Conservation (phyloP, 2,329 filamentous ascomycete genomes). For the Monosporascus sp. region DNA sequence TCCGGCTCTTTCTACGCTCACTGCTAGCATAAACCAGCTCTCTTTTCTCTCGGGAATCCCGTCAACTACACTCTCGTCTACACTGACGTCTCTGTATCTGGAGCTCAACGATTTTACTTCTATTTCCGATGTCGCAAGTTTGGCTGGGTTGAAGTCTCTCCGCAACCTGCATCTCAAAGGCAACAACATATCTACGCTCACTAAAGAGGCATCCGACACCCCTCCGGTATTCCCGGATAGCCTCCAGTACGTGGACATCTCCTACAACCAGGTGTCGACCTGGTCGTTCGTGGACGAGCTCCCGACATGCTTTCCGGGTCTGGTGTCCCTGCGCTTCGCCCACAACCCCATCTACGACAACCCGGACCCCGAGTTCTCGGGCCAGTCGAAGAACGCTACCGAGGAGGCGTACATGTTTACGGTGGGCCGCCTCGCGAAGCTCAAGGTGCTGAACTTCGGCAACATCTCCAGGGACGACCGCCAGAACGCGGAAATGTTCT, state of each 20-base stretch:
- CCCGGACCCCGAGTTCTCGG: conserved; percentile 30
- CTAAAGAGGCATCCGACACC: conserved; percentile 21
- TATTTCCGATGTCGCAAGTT: conserved; percentile 50
- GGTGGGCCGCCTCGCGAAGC: conserved; percentile 63
- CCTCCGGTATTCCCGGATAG: conserved; percentile 46
- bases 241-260: conserved; percentile 65
- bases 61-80: conserved; percentile 37
- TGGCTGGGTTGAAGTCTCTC: conserved; percentile 47
- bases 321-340: conserved; percentile 71
- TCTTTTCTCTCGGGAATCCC: conserved; percentile 40
- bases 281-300: conserved; percentile 75
- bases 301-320: conserved; percentile 61
- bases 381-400: conserved; percentile 33
- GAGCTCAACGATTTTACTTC: conserved; percentile 66
- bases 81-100: conserved; percentile 59
- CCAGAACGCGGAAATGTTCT: conserved; percentile 87
- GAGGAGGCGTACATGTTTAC: conserved; percentile 90
- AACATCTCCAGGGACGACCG: conserved; percentile 68
- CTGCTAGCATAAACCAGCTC: conserved; percentile 55
- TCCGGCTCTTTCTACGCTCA: conserved; percentile 43
- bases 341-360: conserved; percentile 79
- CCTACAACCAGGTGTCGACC: conserved; percentile 61
- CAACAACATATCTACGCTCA: conserved; percentile 58
- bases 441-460: conserved; percentile 70
- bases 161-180: conserved; percentile 67